Evolutionary conservation across 768 basidiomycete genomes (phyloP).

Genomic region (Daedaleopsis nitida): DNA sequence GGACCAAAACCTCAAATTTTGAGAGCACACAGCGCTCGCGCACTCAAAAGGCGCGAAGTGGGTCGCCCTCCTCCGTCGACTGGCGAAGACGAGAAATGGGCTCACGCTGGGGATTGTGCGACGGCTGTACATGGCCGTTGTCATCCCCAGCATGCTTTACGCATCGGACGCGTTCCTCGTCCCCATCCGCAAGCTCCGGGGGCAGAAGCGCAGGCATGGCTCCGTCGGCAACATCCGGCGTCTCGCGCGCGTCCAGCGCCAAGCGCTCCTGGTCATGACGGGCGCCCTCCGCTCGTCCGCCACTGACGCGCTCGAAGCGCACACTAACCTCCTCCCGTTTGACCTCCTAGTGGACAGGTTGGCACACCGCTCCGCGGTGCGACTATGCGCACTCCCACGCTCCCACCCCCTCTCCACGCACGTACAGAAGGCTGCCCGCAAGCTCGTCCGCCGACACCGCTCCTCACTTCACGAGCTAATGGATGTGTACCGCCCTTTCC

Average conservation of each 20-base stretch:
- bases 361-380: slow-evolving; percentile 11
- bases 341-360: slow-evolving; percentile 18
- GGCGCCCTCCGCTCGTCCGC: slow-evolving; percentile 28
- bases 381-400: slow-evolving; percentile 23
- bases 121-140: no score
- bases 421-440: no score
- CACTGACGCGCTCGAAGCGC: slow-evolving; percentile 23
- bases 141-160: slow-evolving; percentile 36
- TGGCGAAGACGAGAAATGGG: no score
- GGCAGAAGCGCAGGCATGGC: no score
- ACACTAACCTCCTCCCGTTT: slow-evolving; percentile 24
- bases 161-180: slow-evolving; percentile 15
- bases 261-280: no score
- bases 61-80: no score
- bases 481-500: slow-evolving; percentile 9
- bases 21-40: slow-evolving; percentile 19
- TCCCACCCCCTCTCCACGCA: no score
- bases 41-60: slow-evolving; percentile 31
- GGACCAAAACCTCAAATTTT: slow-evolving; percentile 33
- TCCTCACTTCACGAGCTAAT: slow-evolving; percentile 27
- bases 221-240: no score
- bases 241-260: no score
- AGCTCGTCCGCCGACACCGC: slow-evolving; percentile 20
- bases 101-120: no score
- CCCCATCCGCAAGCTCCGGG: not conserved